Evolutionary conservation across 2,329 filamentous ascomycete species (phyloP), one percentile per base, ranked within the genome.

Genomic region (Pezicula rhizophila): DNA sequence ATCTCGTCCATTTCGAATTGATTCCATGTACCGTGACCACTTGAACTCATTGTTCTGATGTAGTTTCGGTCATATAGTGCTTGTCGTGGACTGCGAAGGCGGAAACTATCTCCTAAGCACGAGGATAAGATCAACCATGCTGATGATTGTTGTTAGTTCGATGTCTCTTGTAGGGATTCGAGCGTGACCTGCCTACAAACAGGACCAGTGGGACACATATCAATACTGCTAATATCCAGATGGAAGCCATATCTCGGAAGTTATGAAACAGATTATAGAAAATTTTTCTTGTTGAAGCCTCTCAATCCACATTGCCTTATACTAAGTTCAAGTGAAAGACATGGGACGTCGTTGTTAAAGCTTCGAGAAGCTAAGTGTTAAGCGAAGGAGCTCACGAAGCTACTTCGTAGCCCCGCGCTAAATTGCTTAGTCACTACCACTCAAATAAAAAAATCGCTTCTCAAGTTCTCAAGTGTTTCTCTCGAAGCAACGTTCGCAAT

Each of bases 111-210:
- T 40, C 64, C 63, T 0, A 66, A 53, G 46, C 64, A 66, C 8
- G 63, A 65, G 18, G 63, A 64, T n/a, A 65, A 43, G 26, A 64
- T 58, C 11, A 66, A 49, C 62, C 62, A 66, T 38, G 59, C 64
- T 64, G 14, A 44, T 10, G 25, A 18, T 6, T 43, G n/a, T 28
- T 40, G 42, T 23, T 15, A 34, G 31, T 14, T 45, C 8, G 40
- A 14, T 18, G 6, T 40, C 14, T 11, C 33, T 26, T 28, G 12
- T 15, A 17, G 28, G 28, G 20, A 15, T 17, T 46, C 12, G 25
- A 39, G 31, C 5, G 39, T 53, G 50, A 55, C 58, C 53, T 60
- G 55, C 61, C 61, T 46, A 64, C 45, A 40, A 64, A 58, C 8
- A 63, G 40, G 17, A 59, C 49, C 2, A 63, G 25, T 4, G 58